Evolutionary conservation across 2,329 filamentous ascomycete genomes (phyloP).

Genomic region (Penicillium griseofulvum): DNA sequence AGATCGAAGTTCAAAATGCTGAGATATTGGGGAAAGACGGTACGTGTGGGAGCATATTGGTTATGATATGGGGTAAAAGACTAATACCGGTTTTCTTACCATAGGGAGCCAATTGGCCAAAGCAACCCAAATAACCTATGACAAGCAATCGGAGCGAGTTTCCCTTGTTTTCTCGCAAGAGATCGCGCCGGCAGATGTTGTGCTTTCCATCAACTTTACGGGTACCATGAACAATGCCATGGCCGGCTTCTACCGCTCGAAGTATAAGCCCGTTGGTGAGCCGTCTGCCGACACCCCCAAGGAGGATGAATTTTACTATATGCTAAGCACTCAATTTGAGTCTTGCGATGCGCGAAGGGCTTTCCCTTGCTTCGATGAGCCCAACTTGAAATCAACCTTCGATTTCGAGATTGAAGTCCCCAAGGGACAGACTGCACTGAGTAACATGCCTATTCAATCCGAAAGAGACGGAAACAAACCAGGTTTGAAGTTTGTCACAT

Average conservation of each 20-base stretch:
- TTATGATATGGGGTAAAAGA: not conserved
- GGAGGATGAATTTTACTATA: constrained; percentile 63
- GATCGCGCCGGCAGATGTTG: constrained; percentile 65
- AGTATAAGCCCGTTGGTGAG: constrained; percentile 78
- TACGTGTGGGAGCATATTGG: constrained; percentile 16
- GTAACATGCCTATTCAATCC: constrained; percentile 90
- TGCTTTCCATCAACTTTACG: constrained; percentile 70
- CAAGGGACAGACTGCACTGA: constrained; percentile 80
- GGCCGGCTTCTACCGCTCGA: constrained; percentile 90
- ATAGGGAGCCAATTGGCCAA: constrained; percentile 38
- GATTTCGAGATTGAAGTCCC: constrained; percentile 92
- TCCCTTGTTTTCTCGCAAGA: constrained; percentile 74
- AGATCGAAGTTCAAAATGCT: constrained; percentile 71
- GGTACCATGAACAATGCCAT: constrained; percentile 86
- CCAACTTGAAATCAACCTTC: constrained; percentile 93
- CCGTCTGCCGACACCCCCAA: constrained; percentile 74
- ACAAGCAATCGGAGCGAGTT: constrained; percentile 78
- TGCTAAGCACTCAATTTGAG: constrained; percentile 97
- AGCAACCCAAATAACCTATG: constrained; percentile 70
- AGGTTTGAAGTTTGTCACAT: constrained; percentile 65
- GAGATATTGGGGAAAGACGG: constrained; percentile 37
- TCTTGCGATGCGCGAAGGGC: constrained; percentile 90
- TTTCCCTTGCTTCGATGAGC: constrained; percentile 98
- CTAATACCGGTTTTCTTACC: not conserved
- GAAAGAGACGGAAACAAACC: constrained; percentile 66